These are phyloP conservation scores for Neonectria punicea DNA, from an alignment of 2,329 filamentous ascomycete species.

Conservation along the genomic window DNA sequence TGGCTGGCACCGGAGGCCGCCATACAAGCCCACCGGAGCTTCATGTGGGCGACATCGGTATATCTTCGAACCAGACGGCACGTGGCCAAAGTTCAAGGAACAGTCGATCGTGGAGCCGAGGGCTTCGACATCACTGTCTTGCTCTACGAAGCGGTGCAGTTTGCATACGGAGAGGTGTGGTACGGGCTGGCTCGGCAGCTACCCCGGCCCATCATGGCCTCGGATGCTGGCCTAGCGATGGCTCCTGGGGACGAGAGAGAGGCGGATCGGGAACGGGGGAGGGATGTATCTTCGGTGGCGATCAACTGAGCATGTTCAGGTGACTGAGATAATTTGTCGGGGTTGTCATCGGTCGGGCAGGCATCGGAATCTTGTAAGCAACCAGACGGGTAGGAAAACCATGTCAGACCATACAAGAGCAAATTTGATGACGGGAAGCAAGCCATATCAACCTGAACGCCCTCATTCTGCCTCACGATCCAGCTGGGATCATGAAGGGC, in stretches of 20 bases:
- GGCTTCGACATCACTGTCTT: slow-evolving; percentile 43
- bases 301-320: neutral
- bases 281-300: neutral
- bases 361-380: neutral
- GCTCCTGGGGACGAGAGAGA: neutral
- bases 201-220: slow-evolving; percentile 44
- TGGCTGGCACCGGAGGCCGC: slow-evolving; percentile 44
- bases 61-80: slow-evolving; percentile 44
- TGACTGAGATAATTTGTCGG: neutral
- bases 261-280: neutral
- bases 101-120: slow-evolving; percentile 23
- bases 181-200: slow-evolving; percentile 44
- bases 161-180: slow-evolving; percentile 46
- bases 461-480: neutral
- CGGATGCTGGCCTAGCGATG: slow-evolving; percentile 29
- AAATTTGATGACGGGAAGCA: neutral
- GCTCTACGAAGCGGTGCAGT: slow-evolving; percentile 42
- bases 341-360: neutral
- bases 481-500: neutral
- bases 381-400: neutral
- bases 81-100: slow-evolving; percentile 29
- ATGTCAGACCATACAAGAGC: neutral
- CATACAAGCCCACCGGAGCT: slow-evolving; percentile 38
- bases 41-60: slow-evolving; percentile 45
- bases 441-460: neutral